Conservation (phyloP, 140 eudicot species). For the Flaveria floridana region DNA sequence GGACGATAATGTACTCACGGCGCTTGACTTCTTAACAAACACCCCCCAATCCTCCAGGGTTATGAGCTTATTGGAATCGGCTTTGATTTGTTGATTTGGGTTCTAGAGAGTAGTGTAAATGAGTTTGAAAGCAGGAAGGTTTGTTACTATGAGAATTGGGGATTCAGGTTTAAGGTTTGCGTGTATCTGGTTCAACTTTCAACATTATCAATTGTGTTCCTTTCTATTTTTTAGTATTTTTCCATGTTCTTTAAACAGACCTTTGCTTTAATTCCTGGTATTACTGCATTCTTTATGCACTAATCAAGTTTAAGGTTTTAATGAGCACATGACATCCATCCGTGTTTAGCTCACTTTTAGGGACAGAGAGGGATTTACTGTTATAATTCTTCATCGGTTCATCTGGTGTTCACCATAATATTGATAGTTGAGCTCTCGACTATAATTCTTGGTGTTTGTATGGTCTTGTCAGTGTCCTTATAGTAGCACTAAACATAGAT, state of each 20-base stretch:
- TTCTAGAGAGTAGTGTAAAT: neutral
- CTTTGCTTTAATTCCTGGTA: too few relatives aligned
- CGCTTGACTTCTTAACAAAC: neutral
- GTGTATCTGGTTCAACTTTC: neutral
- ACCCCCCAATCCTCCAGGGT: too few relatives aligned
- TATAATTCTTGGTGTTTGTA: neutral
- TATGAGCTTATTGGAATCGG: too few relatives aligned
- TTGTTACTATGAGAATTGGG: slow-evolving; percentile 5
- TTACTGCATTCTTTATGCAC: neutral
- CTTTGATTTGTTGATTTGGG: too few relatives aligned
- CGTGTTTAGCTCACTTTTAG: neutral
- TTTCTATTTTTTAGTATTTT: too few relatives aligned
- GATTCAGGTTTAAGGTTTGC: neutral
- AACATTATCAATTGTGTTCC: neutral
- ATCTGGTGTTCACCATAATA: too few relatives aligned
- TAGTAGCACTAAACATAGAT: neutral
- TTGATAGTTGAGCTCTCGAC: too few relatives aligned
- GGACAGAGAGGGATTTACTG: neutral
- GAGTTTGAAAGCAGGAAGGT: neutral
- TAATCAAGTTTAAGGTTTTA: slow-evolving; percentile 1
- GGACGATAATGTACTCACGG: slow-evolving; percentile 2
- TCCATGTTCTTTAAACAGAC: too few relatives aligned
- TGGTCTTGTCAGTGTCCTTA: neutral
- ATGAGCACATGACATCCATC: neutral
- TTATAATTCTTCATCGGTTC: too few relatives aligned